Base-by-base conservation (phyloP, 768 basidiomycete species). In the Chalciporus sphaerocephalus region DNA sequence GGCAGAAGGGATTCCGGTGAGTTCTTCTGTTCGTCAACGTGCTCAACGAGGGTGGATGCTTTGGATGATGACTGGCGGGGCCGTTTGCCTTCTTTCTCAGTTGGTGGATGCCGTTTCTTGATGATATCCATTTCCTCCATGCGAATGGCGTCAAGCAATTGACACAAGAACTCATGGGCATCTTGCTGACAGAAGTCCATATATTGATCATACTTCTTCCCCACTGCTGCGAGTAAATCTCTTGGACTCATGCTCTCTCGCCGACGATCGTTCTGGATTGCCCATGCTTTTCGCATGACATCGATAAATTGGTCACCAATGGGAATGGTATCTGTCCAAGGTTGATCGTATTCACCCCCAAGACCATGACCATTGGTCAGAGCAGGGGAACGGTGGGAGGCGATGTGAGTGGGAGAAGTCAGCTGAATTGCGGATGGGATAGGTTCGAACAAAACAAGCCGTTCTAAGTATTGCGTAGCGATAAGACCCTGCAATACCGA, bases 51-150 rank as follows among this genome's bases (percentile, higher is more conserved):
- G 13, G 22, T n/a, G 35, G 22, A 16, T 10, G 30, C 16, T 36
- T 42, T 7, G 28, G 10, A 12, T 39, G 27, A 35, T 20, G 52
- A 27, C 15, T 23, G 15, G 30, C 35, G 48, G 2, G 48, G 7
- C 8, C 38, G 59, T 66, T 44, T 48, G 43, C 62, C 49, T 69
- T 59, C 35, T 71, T 71, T 50, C 22, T 72, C 69, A 67, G 57
- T 9, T 60, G 80, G 52, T 75, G 79, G 54, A 13, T 45, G 61
- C 32, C 83, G 76, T 50, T 80, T 79, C 65, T 90, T 92, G 68
- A 92, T 91, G 37, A 88, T 88, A 60, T 98, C 94, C 40, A 82
- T 71, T 65, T 97, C 93, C 62, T 97, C 94, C 91, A 94, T 94
- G 42, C 90, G 80, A 76, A 94, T 87, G 16, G 84, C 87, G 62